Conservation (phyloP, 805 yeast species). For the Metschnikowia dekortorum region DNA sequence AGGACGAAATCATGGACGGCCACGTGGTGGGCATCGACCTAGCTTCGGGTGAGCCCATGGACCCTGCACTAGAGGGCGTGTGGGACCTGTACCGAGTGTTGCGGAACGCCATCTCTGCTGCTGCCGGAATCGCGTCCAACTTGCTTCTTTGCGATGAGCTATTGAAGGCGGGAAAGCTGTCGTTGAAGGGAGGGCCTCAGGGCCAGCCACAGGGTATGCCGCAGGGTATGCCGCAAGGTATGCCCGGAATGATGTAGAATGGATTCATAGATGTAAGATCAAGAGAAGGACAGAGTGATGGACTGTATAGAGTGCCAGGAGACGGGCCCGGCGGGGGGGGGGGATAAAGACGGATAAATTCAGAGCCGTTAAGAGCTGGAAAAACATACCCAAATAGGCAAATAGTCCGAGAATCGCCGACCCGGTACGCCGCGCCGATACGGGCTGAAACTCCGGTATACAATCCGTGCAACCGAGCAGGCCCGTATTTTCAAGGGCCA, state of each 20-base stretch:
- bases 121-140: slow-evolving; percentile 92
- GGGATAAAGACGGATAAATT: no score
- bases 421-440: no score
- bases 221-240: slow-evolving; percentile 16
- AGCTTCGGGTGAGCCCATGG: slow-evolving; percentile 90
- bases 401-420: no score
- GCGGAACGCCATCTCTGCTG: slow-evolving; percentile 87
- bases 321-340: no score
- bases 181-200: slow-evolving; percentile 56
- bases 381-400: no score
- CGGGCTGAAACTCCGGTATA: no score
- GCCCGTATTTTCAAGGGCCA: no score
- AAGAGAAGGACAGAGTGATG: neutral
- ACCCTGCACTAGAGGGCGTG: slow-evolving; percentile 88
- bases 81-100: slow-evolving; percentile 96
- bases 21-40: slow-evolving; percentile 88
- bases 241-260: slow-evolving; percentile 17
- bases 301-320: no score
- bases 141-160: slow-evolving; percentile 91
- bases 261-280: neutral
- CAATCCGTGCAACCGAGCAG: no score
- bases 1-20: slow-evolving; percentile 80
- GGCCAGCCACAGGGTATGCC: slow-evolving; percentile 15
- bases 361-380: no score
- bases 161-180: slow-evolving; percentile 93